Evolutionary conservation across 306 rosid genomes (phyloP), one percentile per base, ranked within the genome.

Genomic region (Sicyos edulis): DNA sequence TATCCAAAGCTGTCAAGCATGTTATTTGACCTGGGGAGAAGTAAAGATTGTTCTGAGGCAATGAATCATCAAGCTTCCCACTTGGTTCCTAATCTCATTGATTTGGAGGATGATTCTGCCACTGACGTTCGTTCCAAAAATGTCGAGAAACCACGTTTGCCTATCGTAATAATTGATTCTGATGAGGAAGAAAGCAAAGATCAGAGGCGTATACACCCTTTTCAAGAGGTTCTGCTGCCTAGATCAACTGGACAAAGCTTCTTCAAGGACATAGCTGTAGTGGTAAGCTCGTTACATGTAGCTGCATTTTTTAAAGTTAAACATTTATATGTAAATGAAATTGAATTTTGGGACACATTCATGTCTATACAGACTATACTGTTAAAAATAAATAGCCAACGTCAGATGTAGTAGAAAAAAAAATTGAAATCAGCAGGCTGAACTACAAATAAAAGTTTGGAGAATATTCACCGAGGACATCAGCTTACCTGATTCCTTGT

Each of bases 131-230:
- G 22, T 60, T 10, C 58, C 32, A 59, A 74, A 12, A 74, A 63
- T 67, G 78, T 55, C 40, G 76, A 75, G 57, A 72, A 77, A 6
- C 55, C 76, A 62, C 54, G 76, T 0, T 21, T 2, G 22, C 54
- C 89, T 63, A 61, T 90, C 58, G 89, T 88, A 47, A 82, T 86
- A 16, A 87, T 85, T 82, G 96, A 90, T 81, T 92, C 93, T 12
- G 98, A 92, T 68, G 96, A 86, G 40, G 97, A 89, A 81, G 91
- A 86, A 45, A 65, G 53, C 76, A 73, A 37, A 80, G 82, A 81
- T 66, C 34, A 72, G 45, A 85, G 79, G 51, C 77, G 79, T 47
- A 54, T 10, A 24, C 50, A 54, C 76, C 85, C 83, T 53, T 85
- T 78, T 78, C 77, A 86, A 77, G 83, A 76, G 77, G 83, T 84